Base-by-base conservation (phyloP, 2,329 filamentous ascomycete species). In the Epicoccum nigrum region DNA sequence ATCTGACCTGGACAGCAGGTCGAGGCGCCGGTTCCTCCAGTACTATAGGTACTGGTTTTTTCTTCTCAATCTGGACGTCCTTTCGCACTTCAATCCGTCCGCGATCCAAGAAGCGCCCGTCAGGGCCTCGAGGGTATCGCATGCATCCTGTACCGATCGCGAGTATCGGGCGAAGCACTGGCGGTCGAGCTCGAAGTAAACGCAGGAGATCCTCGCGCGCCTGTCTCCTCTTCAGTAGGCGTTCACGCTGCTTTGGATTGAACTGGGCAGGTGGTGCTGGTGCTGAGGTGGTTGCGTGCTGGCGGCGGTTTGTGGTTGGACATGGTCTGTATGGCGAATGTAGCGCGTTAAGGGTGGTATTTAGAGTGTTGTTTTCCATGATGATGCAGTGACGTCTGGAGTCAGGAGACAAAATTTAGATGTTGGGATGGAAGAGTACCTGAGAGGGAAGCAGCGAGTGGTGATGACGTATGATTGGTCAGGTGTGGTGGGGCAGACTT, bases 381-480 rank as follows among this genome's bases (percentile, higher is more conserved):
- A n/a, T n/a, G n/a, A n/a, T n/a, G n/a, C n/a, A n/a, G n/a, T n/a
- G n/a, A n/a, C n/a, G n/a, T n/a, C n/a, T n/a, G n/a, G n/a, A n/a
- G n/a, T n/a, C n/a, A n/a, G n/a, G n/a, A n/a, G n/a, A n/a, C n/a
- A n/a, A n/a, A n/a, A n/a, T n/a, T n/a, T n/a, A n/a, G n/a, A n/a
- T n/a, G n/a, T n/a, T n/a, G n/a, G n/a, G n/a, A n/a, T n/a, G n/a
- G n/a, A n/a, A n/a, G n/a, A 23, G 20, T 13, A 16, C 3, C 19
- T 21, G 11, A 15, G 17, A 42, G 21, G 31, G 7, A 7, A 17
- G 13, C 13, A 30, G 13, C 28, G 4, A 30, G 28, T 6, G 7
- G 15, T 17, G 33, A 25, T 38, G 33, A 38, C 25, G 17, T 45
- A 17, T 31, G 34, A 38, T 31, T 38, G 34, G 43, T 45, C 19